Base-by-base conservation (phyloP, 805 yeast genomes). In the Starmerella kuoi region DNA sequence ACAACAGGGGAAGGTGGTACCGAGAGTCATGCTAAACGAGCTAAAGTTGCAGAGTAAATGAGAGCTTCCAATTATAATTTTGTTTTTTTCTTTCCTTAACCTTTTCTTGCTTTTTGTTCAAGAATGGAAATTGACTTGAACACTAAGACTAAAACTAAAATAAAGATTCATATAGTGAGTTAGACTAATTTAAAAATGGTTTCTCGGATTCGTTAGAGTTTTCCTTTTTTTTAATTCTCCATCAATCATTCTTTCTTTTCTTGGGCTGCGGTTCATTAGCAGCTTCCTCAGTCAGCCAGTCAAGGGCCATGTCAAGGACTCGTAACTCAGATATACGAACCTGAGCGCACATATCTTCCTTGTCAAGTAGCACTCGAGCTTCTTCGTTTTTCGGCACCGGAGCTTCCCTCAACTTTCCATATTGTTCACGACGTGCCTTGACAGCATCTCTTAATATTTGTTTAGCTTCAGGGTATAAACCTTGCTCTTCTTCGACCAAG, bases 261-360 rank as follows among this genome's bases (percentile, higher is more conserved):
- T 32, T 8, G 37, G 28, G 37, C 18, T 26, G 14, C 37, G 25
- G 15, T 7, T 5, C 27, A 20, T 35, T 14, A 9, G 18, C 28
- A n/a, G 17, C 35, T 12, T 28, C 44, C 35, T 30, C n/a, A 20
- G 9, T 11, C 17, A 41, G 37, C 60, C 58, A 57, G 12, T 52
- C 51, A 4, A 42, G 32, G 3, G 57, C 53, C 27, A 46, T 39
- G 24, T 41, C 34, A 7, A 61, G 48, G 5, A 59, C 51, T n/a
- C 48, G 36, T 21, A 48, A 44, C 37, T 60, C 64, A n/a, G 55
- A 44, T 5, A 38, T 27, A 7, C 54, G 38, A 1, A 59, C 53
- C 38, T 59, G 60, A 7, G 42, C 40, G 18, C 52, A 44, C 59
- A 58, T 56, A 8, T 45, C 41, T 21, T 34, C 40, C 27, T 37